These are phyloP conservation scores for Penicillium soppii DNA, from an alignment of 495 filamentous ascomycete genomes.

Conservation along the genomic window DNA sequence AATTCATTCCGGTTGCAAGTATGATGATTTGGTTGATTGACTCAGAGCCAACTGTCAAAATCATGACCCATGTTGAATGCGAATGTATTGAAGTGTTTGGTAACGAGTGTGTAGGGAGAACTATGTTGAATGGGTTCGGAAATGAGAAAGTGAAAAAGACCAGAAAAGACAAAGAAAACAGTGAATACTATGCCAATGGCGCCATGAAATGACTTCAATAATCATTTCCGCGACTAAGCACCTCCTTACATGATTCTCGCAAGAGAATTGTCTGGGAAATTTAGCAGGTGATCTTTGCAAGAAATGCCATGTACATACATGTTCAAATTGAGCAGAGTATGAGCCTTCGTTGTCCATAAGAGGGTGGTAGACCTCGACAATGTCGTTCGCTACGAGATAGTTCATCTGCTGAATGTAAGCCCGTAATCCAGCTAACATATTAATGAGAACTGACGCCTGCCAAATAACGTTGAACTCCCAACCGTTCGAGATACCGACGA, in stretches of 20 bases:
- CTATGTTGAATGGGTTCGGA: too few species aligned
- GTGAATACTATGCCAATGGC: too few species aligned
- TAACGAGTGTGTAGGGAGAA: too few species aligned
- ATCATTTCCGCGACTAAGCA: conserved; percentile 52
- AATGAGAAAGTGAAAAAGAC: too few species aligned
- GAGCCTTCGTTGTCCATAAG: conserved; percentile 55
- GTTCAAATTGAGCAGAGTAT: conserved; percentile 62
- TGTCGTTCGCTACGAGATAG: conserved; percentile 49
- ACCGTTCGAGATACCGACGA: conserved; percentile 61
- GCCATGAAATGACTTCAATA: too few species aligned
- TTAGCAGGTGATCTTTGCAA: neutral
- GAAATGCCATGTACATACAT: conserved; percentile 38
- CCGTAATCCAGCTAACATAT: neutral
- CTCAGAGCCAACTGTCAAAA: too few species aligned
- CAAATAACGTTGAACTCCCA: conserved; percentile 60
- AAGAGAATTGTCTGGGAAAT: conserved; percentile 42
- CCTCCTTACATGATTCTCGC: conserved; percentile 46
- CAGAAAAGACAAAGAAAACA: too few species aligned
- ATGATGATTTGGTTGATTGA: too few species aligned
- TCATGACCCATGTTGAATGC: too few species aligned
- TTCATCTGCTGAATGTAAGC: conserved; percentile 41
- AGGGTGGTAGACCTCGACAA: conserved; percentile 54
- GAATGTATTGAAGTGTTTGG: too few species aligned
- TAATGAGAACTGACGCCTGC: conserved; percentile 47
- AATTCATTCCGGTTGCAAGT: too few species aligned